These are phyloP conservation scores for Rhizopus microsporus DNA, from an alignment of 371 early-diverging fungal species.

Conservation along the genomic window DNA sequence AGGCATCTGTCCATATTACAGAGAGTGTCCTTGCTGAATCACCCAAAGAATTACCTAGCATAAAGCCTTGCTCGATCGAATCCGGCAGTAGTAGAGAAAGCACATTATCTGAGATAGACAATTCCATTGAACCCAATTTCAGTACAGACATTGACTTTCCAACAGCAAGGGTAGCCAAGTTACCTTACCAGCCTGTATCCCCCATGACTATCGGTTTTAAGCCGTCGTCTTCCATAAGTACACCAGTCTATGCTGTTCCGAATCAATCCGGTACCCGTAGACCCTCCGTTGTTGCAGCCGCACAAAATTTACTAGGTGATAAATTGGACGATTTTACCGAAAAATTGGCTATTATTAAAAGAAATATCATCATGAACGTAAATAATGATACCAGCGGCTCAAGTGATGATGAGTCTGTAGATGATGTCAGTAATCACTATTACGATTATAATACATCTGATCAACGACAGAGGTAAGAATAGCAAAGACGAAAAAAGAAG, in stretches of 20 bases:
- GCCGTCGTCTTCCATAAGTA: not conserved
- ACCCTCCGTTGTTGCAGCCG: slow-evolving; percentile 34
- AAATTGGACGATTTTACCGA: slow-evolving; percentile 48
- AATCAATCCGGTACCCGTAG: slow-evolving; percentile 1
- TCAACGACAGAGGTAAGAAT: not conserved
- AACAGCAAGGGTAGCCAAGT: slow-evolving; percentile 3
- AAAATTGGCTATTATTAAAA: slow-evolving; percentile 44
- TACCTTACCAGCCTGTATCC: slow-evolving; percentile 17
- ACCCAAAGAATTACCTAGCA: no score
- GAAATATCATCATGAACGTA: slow-evolving; percentile 45
- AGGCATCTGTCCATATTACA: no score
- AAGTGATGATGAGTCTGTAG: slow-evolving; percentile 15
- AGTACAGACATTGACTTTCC: slow-evolving; percentile 9
- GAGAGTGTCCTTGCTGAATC: no score
- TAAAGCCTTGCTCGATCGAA: not conserved
- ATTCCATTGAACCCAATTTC: not conserved
- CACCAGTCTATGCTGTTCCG: not conserved
- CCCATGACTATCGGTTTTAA: not conserved
- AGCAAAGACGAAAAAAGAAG: not conserved
- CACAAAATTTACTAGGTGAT: slow-evolving; percentile 40
- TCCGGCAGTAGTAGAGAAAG: not conserved
- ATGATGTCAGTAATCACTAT: slow-evolving; percentile 5
- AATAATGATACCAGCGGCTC: slow-evolving; percentile 28
- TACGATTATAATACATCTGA: slow-evolving; percentile 1
- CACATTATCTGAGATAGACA: not conserved